Conservation (phyloP, 768 basidiomycete species). For the Psilocybe azurescens region DNA sequence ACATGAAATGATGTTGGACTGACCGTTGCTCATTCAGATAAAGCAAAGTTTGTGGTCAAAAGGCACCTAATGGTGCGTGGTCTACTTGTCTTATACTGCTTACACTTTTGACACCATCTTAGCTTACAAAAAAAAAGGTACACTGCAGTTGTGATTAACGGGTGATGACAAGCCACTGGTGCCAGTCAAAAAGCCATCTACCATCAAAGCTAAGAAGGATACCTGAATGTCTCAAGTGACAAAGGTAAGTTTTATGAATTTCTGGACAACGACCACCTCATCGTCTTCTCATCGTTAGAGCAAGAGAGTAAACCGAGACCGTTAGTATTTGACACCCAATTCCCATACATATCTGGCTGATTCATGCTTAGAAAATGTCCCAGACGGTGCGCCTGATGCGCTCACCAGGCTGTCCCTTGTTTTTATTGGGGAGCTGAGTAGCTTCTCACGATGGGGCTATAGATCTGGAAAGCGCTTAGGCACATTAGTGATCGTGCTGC, state of each 20-base stretch:
- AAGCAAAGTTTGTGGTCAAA: too few species aligned
- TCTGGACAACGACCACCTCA: background rate
- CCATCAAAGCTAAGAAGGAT: constrained; percentile 13
- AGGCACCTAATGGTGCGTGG: constrained; percentile 1
- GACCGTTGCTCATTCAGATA: too few species aligned
- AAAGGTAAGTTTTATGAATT: constrained; percentile 28
- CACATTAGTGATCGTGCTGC: too few species aligned
- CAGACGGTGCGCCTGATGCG: constrained; percentile 74
- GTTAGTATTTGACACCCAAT: constrained; percentile 11
- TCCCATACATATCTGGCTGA: too few species aligned
- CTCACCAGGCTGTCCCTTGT: constrained; percentile 89
- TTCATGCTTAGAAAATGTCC: constrained; percentile 63
- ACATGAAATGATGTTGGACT: too few species aligned
- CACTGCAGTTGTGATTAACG: constrained; percentile 17
- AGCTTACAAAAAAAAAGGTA: constrained; percentile 12
- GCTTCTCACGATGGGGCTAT: constrained; percentile 88
- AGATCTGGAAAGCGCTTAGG: too few species aligned
- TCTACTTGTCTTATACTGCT: background rate
- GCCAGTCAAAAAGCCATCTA: constrained; percentile 19
- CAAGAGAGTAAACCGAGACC: constrained; percentile 12
- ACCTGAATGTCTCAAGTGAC: constrained; percentile 36
- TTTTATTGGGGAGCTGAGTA: constrained; percentile 92
- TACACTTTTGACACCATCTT: background rate
- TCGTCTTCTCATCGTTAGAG: constrained; percentile 3
- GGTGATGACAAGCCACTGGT: constrained; percentile 35